Evolutionary conservation across 1,284 basidiomycete genomes (phyloP).

Genomic region (Ceratorhiza oryzae-sativae): DNA sequence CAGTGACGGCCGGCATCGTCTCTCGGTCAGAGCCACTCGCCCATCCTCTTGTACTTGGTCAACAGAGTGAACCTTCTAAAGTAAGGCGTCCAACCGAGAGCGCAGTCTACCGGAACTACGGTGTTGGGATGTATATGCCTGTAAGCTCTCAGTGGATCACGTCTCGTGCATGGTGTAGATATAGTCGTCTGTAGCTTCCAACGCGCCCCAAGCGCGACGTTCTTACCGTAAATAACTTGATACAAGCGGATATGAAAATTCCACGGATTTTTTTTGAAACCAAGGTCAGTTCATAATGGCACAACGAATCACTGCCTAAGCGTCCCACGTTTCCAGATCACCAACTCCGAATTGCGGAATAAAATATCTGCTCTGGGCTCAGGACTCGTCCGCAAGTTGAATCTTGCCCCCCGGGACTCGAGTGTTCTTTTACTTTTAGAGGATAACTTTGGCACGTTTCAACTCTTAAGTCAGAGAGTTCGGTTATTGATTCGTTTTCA

Average conservation of each 20-base stretch:
- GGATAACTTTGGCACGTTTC: constrained; percentile 68
- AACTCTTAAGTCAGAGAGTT: background rate
- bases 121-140: constrained; percentile 74
- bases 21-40: constrained; percentile 61
- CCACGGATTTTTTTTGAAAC: constrained; percentile 73
- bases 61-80: constrained; percentile 82
- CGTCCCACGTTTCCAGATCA: constrained; percentile 58
- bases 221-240: constrained; percentile 67
- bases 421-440: constrained; percentile 75
- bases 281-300: constrained; percentile 57
- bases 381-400: constrained; percentile 66
- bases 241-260: constrained; percentile 66
- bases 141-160: constrained; percentile 30
- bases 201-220: constrained; percentile 72
- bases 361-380: constrained; percentile 71
- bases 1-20: constrained; percentile 36
- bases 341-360: constrained; percentile 68
- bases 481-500: constrained; percentile 48
- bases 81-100: constrained; percentile 77
- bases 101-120: constrained; percentile 81
- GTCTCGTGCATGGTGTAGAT: background rate
- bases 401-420: constrained; percentile 67
- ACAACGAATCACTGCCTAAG: background rate
- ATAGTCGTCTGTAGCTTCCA: constrained; percentile 63
- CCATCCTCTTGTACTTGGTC: constrained; percentile 79